Percentiles rank a stretch among this genome's conserved stretches.
Evolutionary conservation across 2,329 filamentous ascomycete species (phyloP).

Genomic region (Arthrobotrys conoides): DNA sequence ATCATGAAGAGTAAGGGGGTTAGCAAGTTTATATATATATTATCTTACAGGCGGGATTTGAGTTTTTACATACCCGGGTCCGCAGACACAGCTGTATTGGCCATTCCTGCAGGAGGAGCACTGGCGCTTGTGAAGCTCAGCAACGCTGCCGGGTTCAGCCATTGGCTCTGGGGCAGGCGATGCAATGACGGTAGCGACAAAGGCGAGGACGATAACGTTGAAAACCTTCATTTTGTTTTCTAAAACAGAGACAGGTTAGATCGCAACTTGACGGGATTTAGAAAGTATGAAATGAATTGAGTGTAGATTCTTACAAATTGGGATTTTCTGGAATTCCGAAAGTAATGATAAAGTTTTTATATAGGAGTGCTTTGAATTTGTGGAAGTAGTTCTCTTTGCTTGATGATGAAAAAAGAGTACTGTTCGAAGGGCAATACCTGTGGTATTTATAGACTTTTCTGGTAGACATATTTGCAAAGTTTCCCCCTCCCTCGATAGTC

Average conservation of each 20-base stretch:
- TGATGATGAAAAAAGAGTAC: conserved; percentile 16
- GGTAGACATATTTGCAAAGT: background rate
- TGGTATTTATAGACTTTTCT: conserved; percentile 30
- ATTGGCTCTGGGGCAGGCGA: conserved; percentile 30
- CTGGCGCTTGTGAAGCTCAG: conserved; percentile 42
- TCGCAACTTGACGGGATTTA: background rate
- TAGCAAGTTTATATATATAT: background rate
- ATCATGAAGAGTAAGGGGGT: background rate
- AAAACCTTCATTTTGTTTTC: conserved; percentile 51
- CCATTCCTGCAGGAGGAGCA: conserved; percentile 29
- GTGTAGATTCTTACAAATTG: conserved; percentile 3
- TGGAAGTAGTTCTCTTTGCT: conserved; percentile 4
- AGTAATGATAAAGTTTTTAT: background rate
- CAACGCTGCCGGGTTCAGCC: conserved; percentile 18
- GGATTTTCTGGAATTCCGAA: conserved; percentile 13
- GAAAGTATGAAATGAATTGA: background rate
- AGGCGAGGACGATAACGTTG: conserved; percentile 39
- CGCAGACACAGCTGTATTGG: conserved; percentile 43
- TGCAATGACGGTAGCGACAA: conserved; percentile 35
- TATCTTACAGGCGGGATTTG: background rate
- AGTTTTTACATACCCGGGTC: conserved; percentile 41
- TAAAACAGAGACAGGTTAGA: background rate
- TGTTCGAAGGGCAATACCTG: background rate
- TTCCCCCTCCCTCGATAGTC: background rate
- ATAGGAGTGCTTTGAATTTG: conserved; percentile 1